Base-by-base conservation (phyloP, 2,329 filamentous ascomycete species). In the Keithomyces neogunnii region DNA sequence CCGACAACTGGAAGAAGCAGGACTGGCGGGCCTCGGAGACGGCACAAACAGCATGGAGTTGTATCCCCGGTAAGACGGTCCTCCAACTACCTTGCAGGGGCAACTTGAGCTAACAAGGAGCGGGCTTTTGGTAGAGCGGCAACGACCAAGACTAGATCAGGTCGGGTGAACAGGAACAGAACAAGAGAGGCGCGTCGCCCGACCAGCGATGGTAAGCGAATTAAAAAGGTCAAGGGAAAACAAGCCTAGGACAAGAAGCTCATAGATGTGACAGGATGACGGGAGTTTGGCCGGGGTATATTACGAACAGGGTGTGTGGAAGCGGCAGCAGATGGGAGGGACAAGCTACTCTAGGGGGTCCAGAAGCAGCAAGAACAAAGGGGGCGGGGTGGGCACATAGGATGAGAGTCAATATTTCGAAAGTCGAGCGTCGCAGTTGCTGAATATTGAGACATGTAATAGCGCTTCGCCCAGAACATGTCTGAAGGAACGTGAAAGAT, bases 21-120 rank as follows among this genome's bases (percentile, higher is more conserved):
- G 54, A 11, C 13, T 55, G n/a, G 43, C 46, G 9, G 54, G 54
- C 1, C 47, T 55, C 4, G 45, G 49, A 10, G 47, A 53, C 36
- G 45, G 29, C 4, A 26, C 39, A 36, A 30, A 39, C 10, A 48
- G 47, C 10, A 5, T 47, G 9, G 26, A 36, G n/a, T 19, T 49
- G n/a, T 54, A 54, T 33, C 47, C 50, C 36, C 47, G 47, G 53
- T 51, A 45, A 44, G 49, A 30, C 10, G 7, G 19, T 35, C 43
- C 26, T 6, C 19, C 33, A 26, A 10, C 13, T 40, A 28, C 10
- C 42, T 50, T 4, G 31, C 33, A 13, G n/a, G 5, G 13, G 38
- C n/a, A 9, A 40, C n/a, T 19, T 39, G 32, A 45, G 31, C 32
- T 32, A 45, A 28, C 10, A 39, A 35, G 32, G 28, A 40, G n/a